Conservation (phyloP, 352 stramenopile species). For the Albugo candida region DNA sequence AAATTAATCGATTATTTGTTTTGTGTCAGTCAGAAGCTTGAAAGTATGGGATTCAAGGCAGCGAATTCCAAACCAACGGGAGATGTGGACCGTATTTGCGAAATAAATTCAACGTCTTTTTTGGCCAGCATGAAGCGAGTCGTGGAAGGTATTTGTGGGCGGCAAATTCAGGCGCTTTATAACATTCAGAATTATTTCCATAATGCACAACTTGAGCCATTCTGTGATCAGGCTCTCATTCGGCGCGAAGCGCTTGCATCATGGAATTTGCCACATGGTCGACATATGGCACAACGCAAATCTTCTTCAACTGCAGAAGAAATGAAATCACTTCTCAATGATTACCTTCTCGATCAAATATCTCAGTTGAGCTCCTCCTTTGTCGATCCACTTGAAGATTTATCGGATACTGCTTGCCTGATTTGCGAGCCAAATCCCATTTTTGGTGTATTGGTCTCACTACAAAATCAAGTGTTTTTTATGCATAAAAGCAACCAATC, state of each 20-base stretch:
- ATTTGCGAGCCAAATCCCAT: background rate
- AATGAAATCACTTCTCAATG: background rate
- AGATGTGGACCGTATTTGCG: background rate
- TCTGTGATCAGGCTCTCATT: background rate
- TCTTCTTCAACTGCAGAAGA: background rate
- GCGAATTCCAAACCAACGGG: background rate
- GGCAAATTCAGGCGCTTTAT: background rate
- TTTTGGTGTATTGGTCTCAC: background rate
- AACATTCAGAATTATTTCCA: background rate
- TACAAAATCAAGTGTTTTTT: background rate
- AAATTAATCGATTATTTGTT: background rate
- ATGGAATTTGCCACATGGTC: background rate
- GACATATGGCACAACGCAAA: background rate
- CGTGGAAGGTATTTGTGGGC: background rate
- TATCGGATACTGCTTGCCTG: background rate
- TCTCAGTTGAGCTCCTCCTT: background rate
- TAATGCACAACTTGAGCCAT: background rate
- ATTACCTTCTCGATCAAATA: background rate
- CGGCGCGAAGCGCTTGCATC: background rate
- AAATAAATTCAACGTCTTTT: background rate
- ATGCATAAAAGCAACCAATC: background rate
- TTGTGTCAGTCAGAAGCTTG: background rate
- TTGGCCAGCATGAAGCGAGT: background rate
- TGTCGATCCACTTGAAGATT: background rate
- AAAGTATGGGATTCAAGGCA: background rate